Conservation (phyloP, 306 rosid species). For the Adenanthera pavonina region DNA sequence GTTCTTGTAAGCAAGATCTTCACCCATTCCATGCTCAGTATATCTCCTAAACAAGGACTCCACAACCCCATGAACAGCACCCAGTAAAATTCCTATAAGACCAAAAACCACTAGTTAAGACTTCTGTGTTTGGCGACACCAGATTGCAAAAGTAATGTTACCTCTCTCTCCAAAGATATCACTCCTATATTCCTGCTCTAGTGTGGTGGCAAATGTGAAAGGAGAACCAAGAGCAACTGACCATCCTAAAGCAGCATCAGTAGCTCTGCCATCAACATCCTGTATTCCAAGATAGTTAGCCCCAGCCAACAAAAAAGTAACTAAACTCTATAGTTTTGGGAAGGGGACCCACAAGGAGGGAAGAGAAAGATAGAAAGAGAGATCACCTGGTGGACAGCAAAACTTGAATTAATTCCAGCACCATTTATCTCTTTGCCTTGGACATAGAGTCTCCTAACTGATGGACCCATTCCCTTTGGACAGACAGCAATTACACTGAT, state of each 20-base stretch:
- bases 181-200: conserved; percentile 95
- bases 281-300: conserved; percentile 40
- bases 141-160: conserved; percentile 28
- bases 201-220: conserved; percentile 90
- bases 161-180: conserved; percentile 99
- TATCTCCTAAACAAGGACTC: conserved; percentile 92
- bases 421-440: conserved; percentile 98
- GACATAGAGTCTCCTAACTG: conserved; percentile 94
- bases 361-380: not conserved
- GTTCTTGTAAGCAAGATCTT: conserved; percentile 91
- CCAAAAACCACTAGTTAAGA: conserved; percentile 42
- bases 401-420: conserved; percentile 97
- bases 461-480: conserved; percentile 99
- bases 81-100: conserved; percentile 83
- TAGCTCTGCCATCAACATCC: conserved; percentile 98
- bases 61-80: conserved; percentile 97
- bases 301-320: conserved; percentile 3
- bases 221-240: conserved; percentile 99
- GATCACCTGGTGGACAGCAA: conserved; percentile 90
- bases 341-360: not conserved
- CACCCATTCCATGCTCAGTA: conserved; percentile 88
- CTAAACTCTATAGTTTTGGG: not conserved
- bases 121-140: not conserved
- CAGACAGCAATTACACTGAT: conserved; percentile 96
- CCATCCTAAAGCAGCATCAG: conserved; percentile 97